Evolutionary conservation across 2,329 filamentous ascomycete species (phyloP).

Genomic region (Colletotrichum sp.): DNA sequence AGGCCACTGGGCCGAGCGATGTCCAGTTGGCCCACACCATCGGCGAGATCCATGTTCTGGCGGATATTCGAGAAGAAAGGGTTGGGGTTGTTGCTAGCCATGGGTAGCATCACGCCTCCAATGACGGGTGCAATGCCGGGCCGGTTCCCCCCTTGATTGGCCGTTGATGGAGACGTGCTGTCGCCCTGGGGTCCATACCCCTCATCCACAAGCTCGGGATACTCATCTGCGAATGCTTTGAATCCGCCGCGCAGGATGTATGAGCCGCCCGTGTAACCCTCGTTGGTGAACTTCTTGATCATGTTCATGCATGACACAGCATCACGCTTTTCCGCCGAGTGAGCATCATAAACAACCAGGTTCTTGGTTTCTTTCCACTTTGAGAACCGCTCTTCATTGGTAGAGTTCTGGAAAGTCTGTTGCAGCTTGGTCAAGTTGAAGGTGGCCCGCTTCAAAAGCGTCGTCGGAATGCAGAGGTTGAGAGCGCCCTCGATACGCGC

Average conservation of each 20-base stretch:
- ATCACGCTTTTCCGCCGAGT: constrained; percentile 80
- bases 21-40: constrained; percentile 87
- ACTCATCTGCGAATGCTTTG: constrained; percentile 70
- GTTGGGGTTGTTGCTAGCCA: constrained; percentile 71
- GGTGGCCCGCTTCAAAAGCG: constrained; percentile 85
- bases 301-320: constrained; percentile 83
- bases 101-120: constrained; percentile 85
- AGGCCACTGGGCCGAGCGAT: constrained; percentile 52
- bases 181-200: constrained; percentile 37
- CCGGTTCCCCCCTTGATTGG: constrained; percentile 48
- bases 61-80: constrained; percentile 97
- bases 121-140: constrained; percentile 74
- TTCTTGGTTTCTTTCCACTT: constrained; percentile 76
- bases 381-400: constrained; percentile 75
- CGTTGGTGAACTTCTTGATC: constrained; percentile 87
- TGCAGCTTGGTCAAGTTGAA: constrained; percentile 89
- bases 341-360: constrained; percentile 87
- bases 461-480: constrained; percentile 95
- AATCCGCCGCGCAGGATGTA: constrained; percentile 87
- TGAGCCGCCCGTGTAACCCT: constrained; percentile 78
- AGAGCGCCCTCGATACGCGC: constrained; percentile 81
- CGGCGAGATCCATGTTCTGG: constrained; percentile 94
- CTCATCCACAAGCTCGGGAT: constrained; percentile 68
- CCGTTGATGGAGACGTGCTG: constrained; percentile 46
- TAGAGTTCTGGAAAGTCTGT: constrained; percentile 79